phyloP scores from a whole-genome alignment of 1,284 basidiomycete species.

The Puccinia novopanici region DNA sequence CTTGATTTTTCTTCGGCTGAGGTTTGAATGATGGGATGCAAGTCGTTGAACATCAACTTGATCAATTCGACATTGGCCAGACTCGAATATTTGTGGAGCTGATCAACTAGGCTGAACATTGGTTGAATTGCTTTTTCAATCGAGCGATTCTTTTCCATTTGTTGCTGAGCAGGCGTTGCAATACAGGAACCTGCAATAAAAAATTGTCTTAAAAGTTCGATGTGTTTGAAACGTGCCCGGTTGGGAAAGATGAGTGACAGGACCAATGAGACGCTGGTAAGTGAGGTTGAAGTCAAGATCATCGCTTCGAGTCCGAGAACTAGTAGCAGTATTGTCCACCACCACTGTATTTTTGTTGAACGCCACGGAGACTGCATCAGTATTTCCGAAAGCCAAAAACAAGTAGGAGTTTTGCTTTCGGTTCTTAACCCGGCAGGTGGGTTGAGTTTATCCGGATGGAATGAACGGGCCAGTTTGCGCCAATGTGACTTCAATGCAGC shows the following conservation, averaged over 20 bases:
- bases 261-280: background rate
- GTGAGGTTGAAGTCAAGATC: constrained; percentile 27
- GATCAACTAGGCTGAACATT: constrained; percentile 15
- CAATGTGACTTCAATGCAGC: constrained; percentile 42
- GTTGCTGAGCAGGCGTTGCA: constrained; percentile 10
- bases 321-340: constrained; percentile 24
- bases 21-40: constrained; percentile 28
- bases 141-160: constrained; percentile 3
- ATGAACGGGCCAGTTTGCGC: constrained; percentile 32
- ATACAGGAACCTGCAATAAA: constrained; percentile 36
- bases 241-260: constrained; percentile 42
- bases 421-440: constrained; percentile 15
- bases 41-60: constrained; percentile 46
- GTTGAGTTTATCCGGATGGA: constrained; percentile 47
- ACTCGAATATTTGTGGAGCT: constrained; percentile 11
- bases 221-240: constrained; percentile 37
- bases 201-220: constrained; percentile 32
- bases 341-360: constrained; percentile 29
- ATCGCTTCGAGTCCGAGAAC: constrained; percentile 21
- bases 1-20: background rate
- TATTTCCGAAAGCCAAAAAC: constrained; percentile 24
- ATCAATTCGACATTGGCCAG: constrained; percentile 37
- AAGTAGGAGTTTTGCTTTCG: constrained; percentile 9
- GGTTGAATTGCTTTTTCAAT: background rate
- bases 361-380: background rate